phyloP scores from a whole-genome alignment of 495 filamentous ascomycete genomes.

The Tricharina praecox region DNA sequence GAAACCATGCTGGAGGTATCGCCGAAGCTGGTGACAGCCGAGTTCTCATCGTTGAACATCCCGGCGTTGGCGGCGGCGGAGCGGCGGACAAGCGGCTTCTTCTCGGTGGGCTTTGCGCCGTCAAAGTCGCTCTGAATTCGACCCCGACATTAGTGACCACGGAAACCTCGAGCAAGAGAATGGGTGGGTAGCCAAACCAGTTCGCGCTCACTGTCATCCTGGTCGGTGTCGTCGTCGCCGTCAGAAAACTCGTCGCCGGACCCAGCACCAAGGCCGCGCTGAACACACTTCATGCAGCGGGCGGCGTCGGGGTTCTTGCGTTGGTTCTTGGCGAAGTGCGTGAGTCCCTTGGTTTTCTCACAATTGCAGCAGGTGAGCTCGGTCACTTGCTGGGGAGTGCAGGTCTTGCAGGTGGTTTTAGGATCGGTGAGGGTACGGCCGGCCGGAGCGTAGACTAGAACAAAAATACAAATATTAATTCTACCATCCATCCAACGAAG shows the following conservation, averaged over 20 bases:
- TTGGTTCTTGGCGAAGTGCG: conserved; percentile 38
- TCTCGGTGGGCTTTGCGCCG: too few species aligned
- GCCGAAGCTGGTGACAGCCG: too few species aligned
- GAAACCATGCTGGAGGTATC: too few species aligned
- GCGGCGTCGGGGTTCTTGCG: conserved; percentile 34
- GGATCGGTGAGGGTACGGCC: background rate
- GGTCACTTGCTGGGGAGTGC: conserved; percentile 25
- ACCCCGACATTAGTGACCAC: too few species aligned
- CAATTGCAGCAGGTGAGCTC: conserved; percentile 31
- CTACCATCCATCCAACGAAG: too few species aligned
- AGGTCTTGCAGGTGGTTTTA: conserved; percentile 25
- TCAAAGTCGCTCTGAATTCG: too few species aligned
- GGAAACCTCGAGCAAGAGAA: too few species aligned
- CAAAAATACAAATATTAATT: too few species aligned
- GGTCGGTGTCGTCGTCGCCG: conserved; percentile 8
- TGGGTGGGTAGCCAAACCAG: too few species aligned
- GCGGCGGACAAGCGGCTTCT: too few species aligned
- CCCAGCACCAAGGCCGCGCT: conserved; percentile 15
- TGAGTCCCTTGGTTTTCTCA: conserved; percentile 30
- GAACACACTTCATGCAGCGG: conserved; percentile 38
- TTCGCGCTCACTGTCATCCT: conserved; percentile 5
- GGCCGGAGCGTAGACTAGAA: conserved; percentile 1
- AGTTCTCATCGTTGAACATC: too few species aligned
- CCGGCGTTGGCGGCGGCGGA: too few species aligned
- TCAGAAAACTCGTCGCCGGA: conserved; percentile 9